These are phyloP conservation scores for Vitis hybrid DNA, from an alignment of 177 flowering plant species.

Conservation along the genomic window DNA sequence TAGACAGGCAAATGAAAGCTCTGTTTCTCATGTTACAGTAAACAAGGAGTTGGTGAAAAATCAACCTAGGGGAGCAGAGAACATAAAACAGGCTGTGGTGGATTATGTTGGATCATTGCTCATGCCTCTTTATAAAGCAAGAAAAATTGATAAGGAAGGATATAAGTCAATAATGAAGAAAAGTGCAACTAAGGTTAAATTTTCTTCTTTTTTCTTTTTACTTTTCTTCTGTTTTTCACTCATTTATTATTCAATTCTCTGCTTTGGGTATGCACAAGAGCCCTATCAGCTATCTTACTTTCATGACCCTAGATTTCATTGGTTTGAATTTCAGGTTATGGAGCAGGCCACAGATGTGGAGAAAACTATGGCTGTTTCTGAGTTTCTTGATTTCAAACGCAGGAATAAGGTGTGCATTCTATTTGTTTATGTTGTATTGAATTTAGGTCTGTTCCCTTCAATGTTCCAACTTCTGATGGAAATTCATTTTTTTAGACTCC, in stretches of 20 bases:
- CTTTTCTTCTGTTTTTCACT: not conserved
- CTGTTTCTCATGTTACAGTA: conserved; percentile 63
- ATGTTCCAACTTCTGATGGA: not conserved
- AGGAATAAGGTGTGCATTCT: conserved; percentile 66
- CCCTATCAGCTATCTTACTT: not conserved
- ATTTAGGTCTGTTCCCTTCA: not conserved
- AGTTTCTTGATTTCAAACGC: conserved; percentile 94
- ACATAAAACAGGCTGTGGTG: conserved; percentile 80
- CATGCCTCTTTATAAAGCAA: conserved; percentile 96
- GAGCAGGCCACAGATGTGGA: conserved; percentile 89
- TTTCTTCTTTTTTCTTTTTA: not conserved
- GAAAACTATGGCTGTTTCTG: conserved; percentile 74
- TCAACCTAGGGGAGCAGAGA: conserved; percentile 67
- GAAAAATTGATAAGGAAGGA: conserved; percentile 86
- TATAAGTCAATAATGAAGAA: conserved; percentile 97
- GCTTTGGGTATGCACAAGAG: not conserved
- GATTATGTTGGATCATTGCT: conserved; percentile 91
- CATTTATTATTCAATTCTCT: not conserved
- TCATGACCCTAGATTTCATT: not conserved
- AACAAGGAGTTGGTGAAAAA: conserved; percentile 41
- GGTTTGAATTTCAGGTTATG: conserved; percentile 65
- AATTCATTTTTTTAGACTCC: no score
- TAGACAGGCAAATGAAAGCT: conserved; percentile 55
- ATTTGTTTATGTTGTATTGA: conserved; percentile 4
- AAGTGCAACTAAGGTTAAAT: conserved; percentile 79